Evolutionary conservation across 495 filamentous ascomycete species (phyloP), one percentile per base, ranked within the genome.

Genomic region (Penicillium paxilli): DNA sequence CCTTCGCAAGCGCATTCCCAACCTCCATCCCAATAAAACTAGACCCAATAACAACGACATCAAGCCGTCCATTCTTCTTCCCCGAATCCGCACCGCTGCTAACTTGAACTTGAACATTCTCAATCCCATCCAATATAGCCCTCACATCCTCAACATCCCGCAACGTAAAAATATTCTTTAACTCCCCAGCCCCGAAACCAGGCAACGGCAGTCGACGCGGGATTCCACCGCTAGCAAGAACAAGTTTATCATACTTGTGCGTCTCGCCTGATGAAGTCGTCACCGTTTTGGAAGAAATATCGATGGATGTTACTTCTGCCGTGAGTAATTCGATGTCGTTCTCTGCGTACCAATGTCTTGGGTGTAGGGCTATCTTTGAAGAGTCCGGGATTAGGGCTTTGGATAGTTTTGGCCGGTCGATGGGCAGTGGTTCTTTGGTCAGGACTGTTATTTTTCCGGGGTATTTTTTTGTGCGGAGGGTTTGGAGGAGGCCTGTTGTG

Each of bases 11-110:
- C 28, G 84, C 84, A 47, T 92, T 96, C 35, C 87, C 90, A 23
- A 96, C 82, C 72, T 98, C 94, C 92, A 98, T 95, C 32, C 94
- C 87, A 68, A 98, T 98, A 71, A 98, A 97, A 42, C 88, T 92
- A 49, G 84, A 89, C 17, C 94, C 94, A 50, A 98, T 83, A 16
- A 98, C 79, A 30, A 96, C 91, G 61, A 97, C 83, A 71, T 96
- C 96, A 78, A 94, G 3, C 33, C n/a, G 11, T 96, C 37, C 85
- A 86, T 65, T 89, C 89, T 5, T 80, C 62, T 12, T n/a, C n/a
- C n/a, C n/a, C n/a, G n/a, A n/a, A n/a, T n/a, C n/a, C n/a, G n/a
- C n/a, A n/a, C n/a, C n/a, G n/a, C n/a, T n/a, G n/a, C n/a, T n/a
- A n/a, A n/a, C n/a, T n/a, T n/a, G n/a, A n/a, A n/a, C n/a, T n/a